Conservation (phyloP, 306 rosid genomes). For the Mimosa bimucronata region DNA sequence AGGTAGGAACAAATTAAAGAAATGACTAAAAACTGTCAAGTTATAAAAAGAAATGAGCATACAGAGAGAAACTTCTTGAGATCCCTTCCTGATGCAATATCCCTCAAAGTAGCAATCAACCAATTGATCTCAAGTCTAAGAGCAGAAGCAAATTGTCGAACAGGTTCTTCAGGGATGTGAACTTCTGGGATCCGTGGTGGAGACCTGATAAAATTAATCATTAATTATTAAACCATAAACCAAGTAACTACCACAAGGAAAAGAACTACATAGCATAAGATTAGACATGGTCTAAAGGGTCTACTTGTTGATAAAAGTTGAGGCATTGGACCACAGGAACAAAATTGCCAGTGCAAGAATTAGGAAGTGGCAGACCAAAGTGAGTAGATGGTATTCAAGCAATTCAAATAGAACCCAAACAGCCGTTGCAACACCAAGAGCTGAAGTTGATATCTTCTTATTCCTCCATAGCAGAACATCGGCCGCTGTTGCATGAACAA, state of each 20-base stretch:
- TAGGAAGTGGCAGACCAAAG: conserved; percentile 68
- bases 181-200: conserved; percentile 78
- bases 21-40: not conserved
- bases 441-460: conserved; percentile 79
- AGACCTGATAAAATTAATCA: conserved; percentile 46
- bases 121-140: conserved; percentile 70
- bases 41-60: conserved; percentile 41
- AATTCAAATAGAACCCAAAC: conserved; percentile 84
- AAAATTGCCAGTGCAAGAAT: conserved; percentile 61
- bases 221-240: conserved; percentile 12
- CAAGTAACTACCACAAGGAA: not conserved
- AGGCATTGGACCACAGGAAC: conserved; percentile 93
- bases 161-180: conserved; percentile 78
- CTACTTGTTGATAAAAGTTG: conserved; percentile 82
- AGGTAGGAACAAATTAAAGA: not conserved
- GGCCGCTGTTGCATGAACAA: conserved; percentile 62
- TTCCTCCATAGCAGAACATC: conserved; percentile 95
- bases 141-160: conserved; percentile 70
- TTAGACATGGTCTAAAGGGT: not conserved
- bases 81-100: conserved; percentile 93
- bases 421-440: conserved; percentile 71
- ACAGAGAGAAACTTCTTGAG: conserved; percentile 84
- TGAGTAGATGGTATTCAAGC: conserved; percentile 78
- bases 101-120: conserved; percentile 62
- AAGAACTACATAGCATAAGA: not conserved